Evolutionary conservation across 306 rosid species (phyloP).

Genomic region (Begonia loranthoides): DNA sequence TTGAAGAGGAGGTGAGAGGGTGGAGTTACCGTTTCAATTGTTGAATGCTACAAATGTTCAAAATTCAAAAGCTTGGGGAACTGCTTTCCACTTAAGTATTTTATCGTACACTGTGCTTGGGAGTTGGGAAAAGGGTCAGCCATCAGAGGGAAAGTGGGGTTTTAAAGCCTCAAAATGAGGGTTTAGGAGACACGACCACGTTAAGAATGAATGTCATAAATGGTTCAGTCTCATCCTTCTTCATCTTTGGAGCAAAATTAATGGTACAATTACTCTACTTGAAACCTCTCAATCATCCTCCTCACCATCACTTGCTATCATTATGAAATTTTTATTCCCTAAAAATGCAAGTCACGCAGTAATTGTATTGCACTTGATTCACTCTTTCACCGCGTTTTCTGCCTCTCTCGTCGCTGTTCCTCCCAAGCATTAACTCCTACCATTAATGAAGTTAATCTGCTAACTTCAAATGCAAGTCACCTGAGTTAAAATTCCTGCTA

Average conservation of each 20-base stretch:
- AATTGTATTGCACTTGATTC: not conserved
- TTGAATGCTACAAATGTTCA: too few relatives aligned
- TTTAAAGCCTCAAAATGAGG: constrained; percentile 11
- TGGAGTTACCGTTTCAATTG: too few relatives aligned
- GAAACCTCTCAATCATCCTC: not conserved
- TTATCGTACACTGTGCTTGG: too few relatives aligned
- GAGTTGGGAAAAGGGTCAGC: too few relatives aligned
- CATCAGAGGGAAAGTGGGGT: constrained; percentile 2
- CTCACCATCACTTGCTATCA: not conserved
- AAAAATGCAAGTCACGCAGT: not conserved
- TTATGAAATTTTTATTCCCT: not conserved
- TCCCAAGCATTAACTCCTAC: too few relatives aligned
- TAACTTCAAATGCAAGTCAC: too few relatives aligned
- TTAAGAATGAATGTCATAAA: constrained; percentile 11
- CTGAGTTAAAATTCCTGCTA: too few relatives aligned
- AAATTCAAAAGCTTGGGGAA: too few relatives aligned
- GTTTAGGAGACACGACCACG: constrained; percentile 10
- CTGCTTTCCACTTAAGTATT: too few relatives aligned
- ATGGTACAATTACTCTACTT: not conserved
- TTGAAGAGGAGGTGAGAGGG: too few relatives aligned
- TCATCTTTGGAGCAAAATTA: constrained; percentile 7
- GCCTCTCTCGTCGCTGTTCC: not conserved
- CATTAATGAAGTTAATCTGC: too few relatives aligned
- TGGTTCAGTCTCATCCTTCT: constrained; percentile 11
- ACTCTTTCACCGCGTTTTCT: not conserved